Evolutionary conservation across 164 flowering plant genomes (phyloP).

Genomic region (Nymphaea thermarum): DNA sequence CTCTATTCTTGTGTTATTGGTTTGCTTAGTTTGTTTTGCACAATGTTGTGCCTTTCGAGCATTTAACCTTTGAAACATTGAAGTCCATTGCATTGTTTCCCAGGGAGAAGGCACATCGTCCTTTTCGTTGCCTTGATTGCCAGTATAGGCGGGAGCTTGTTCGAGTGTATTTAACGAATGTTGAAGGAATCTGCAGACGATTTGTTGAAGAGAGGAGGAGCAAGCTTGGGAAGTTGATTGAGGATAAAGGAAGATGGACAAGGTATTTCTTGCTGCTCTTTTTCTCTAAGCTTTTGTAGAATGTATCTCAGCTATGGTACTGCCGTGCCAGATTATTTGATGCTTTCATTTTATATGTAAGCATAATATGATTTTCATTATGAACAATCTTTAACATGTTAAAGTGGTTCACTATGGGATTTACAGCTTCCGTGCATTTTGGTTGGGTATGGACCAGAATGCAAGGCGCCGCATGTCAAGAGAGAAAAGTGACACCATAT

Average conservation of each 20-base stretch:
- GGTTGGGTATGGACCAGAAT: constrained; percentile 74
- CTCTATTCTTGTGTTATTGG: not conserved
- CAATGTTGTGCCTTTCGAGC: not conserved
- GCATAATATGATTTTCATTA: not conserved
- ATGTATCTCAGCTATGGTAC: too few species aligned
- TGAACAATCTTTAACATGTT: not conserved
- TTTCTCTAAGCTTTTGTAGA: not conserved
- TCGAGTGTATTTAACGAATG: constrained; percentile 81
- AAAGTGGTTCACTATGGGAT: not conserved
- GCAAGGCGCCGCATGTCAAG: constrained; percentile 68
- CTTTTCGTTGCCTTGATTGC: constrained; percentile 88
- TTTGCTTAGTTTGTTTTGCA: not conserved
- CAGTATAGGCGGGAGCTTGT: constrained; percentile 93
- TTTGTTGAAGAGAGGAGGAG: constrained; percentile 79
- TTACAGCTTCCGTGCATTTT: constrained; percentile 81
- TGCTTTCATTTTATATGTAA: too few species aligned
- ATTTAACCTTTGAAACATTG: not conserved
- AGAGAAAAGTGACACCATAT: constrained; percentile 66
- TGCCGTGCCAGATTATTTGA: too few species aligned
- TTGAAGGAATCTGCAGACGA: constrained; percentile 76
- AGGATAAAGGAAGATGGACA: constrained; percentile 82
- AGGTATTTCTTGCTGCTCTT: constrained; percentile 34
- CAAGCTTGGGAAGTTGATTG: constrained; percentile 74
- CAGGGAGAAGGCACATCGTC: constrained; percentile 87
- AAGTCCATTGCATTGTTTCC: not conserved